phyloP scores from a whole-genome alignment of 192 early-diverging fungal genomes.

The Thoreauomyces humboldtii region DNA sequence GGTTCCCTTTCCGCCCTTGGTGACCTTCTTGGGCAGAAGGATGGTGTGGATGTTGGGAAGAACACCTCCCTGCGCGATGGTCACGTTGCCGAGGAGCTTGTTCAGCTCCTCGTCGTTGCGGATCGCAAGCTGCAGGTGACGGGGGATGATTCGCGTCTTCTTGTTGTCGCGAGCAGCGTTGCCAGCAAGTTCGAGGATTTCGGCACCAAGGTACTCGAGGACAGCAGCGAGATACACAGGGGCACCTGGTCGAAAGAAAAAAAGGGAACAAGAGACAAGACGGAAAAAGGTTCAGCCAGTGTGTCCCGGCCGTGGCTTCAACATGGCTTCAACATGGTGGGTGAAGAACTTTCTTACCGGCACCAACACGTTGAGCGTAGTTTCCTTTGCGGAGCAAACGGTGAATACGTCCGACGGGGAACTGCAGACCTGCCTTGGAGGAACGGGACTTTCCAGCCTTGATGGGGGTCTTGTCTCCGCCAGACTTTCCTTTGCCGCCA shows the following conservation, averaged over 20 bases:
- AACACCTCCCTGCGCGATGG: constrained; percentile 76
- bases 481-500: constrained; percentile 46
- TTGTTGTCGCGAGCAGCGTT: constrained; percentile 87
- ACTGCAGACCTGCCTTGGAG: constrained; percentile 83
- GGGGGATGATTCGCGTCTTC: constrained; percentile 82
- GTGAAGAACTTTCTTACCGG: constrained; percentile 33
- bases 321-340: no score
- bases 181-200: constrained; percentile 89
- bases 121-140: constrained; percentile 87
- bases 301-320: not conserved
- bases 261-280: not conserved
- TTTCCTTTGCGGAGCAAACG: constrained; percentile 84
- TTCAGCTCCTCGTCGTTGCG: constrained; percentile 90
- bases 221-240: constrained; percentile 91
- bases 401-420: constrained; percentile 90
- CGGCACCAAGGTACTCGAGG: constrained; percentile 86
- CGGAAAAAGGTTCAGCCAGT: not conserved
- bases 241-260: constrained; percentile 74
- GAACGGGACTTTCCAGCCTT: constrained; percentile 65
- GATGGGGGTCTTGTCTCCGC: constrained; percentile 24
- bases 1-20: constrained; percentile 8
- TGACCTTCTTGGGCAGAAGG: constrained; percentile 28
- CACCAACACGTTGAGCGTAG: constrained; percentile 84
- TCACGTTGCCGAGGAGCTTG: constrained; percentile 74
- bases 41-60: constrained; percentile 27